A percentile compares a stretch with the other conserved stretches of the same genome.
Conservation (phyloP, 139 green algal genomes). For the Coelastrella sp. region DNA sequence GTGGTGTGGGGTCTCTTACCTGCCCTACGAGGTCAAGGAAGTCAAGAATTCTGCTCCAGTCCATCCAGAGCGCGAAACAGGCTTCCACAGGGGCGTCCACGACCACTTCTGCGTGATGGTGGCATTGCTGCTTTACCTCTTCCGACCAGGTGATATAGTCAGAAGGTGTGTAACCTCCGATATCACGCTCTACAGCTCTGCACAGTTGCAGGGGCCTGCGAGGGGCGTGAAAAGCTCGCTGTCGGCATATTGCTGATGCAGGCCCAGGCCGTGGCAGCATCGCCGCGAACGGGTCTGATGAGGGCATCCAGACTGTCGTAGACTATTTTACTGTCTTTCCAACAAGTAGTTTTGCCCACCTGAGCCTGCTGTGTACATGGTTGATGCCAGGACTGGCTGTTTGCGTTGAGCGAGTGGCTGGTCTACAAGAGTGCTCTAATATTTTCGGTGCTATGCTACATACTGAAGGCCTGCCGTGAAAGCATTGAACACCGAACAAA, state of each 20-base stretch:
- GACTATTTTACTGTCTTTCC: no score
- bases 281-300: no score
- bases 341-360: background rate
- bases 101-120: slow-evolving; percentile 47
- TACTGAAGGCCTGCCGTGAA: background rate
- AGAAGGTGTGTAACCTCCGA: slow-evolving; percentile 72
- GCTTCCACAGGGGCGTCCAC: slow-evolving; percentile 59
- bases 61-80: slow-evolving; percentile 71
- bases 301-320: no score
- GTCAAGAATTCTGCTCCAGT: slow-evolving; percentile 72
- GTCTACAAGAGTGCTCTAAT: background rate
- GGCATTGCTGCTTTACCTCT: slow-evolving; percentile 42
- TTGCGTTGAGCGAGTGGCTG: background rate
- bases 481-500: background rate
- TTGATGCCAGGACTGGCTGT: background rate
- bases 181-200: slow-evolving; percentile 18
- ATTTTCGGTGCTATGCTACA: background rate
- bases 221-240: background rate
- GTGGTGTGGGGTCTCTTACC: slow-evolving; percentile 39
- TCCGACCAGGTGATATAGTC: slow-evolving; percentile 70
- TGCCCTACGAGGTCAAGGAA: slow-evolving; percentile 76
- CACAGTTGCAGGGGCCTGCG: background rate
- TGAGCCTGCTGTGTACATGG: background rate
- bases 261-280: background rate
- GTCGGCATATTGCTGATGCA: background rate